Base-by-base conservation (phyloP, 202 grass and related monocot genomes). In the Schoenoplectus triqueter region DNA sequence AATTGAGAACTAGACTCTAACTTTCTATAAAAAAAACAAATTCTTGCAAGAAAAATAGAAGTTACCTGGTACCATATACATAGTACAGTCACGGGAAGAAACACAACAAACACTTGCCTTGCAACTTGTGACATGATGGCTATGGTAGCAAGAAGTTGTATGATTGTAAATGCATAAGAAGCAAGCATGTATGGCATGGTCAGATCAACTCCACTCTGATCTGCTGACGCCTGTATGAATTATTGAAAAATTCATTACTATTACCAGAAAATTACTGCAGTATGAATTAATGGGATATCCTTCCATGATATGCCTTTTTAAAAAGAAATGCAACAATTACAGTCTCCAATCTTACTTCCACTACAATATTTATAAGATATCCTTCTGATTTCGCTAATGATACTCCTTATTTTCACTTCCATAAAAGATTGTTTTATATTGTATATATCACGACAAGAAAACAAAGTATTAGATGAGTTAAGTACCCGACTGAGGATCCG, bases 21-120 rank as follows among this genome's bases (percentile, higher is more conserved):
- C n/a, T n/a, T 31, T 31, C 31, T 31, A 31, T 31, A 31, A 31
- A 31, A 31, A 31, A 31, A 31, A 31, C 31, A 31, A 11, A 11
- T 56, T 13, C 22, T 1, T 0, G 5, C 5, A 47, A 68, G 22
- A 9, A 50, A 73, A 74, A 82, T 11, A 8, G 44, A 83, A 80
- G n/a, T 2, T 93, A 97, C 95, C 95, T 95, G 95, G 84, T 95
- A 98, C 87, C 87, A 93, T 80, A 98, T 70, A 80, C 89, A 95
- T 0, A 87, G 15, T 73, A 84, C 87, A 86, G 81, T 86, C 13
- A 98, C 87, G 74, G 92, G 95, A 84, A 95, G 78, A 42, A 98
- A 93, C 45, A 98, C 82, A 82, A 92, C 41, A 5, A 98, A 98
- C 41, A 98, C 92, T 89, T 95, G 89, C 91, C 91, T 95, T 82